phyloP scores from a whole-genome alignment of 2,329 filamentous ascomycete species.

The Trichoderma brevicompactum region DNA sequence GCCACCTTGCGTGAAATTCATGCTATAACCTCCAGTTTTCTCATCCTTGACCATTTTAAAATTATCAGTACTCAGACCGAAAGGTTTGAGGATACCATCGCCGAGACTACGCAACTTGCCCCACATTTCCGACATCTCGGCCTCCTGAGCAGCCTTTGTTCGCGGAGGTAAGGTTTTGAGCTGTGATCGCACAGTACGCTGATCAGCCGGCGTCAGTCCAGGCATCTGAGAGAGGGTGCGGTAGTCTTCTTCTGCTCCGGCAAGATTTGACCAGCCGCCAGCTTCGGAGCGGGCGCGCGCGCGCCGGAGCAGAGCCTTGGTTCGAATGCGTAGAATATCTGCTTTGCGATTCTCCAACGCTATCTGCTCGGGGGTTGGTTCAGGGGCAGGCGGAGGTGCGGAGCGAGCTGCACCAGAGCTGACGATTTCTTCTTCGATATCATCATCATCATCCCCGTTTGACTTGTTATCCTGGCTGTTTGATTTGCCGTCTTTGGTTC shows the following conservation, averaged over 20 bases:
- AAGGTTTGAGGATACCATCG: conserved; percentile 89
- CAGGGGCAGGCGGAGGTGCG: conserved; percentile 43
- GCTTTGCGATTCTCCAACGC: conserved; percentile 42
- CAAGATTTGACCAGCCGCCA: conserved; percentile 78
- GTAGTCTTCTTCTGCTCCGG: conserved; percentile 82
- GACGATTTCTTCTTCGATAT: conserved; percentile 61
- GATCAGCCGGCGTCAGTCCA: conserved; percentile 65
- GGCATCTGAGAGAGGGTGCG: conserved; percentile 63
- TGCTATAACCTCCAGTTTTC: conserved; percentile 86
- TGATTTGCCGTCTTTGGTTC: conserved; percentile 26
- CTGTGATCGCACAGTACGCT: conserved; percentile 68
- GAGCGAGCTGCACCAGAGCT: conserved; percentile 61
- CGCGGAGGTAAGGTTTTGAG: conserved; percentile 67
- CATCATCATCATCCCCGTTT: conserved; percentile 48
- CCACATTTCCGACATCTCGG: conserved; percentile 97
- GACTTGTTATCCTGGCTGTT: conserved; percentile 46
- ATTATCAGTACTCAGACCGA: conserved; percentile 91
- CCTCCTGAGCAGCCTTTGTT: conserved; percentile 78
- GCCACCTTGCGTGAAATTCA: conserved; percentile 72
- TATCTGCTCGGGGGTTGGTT: conserved; percentile 26
- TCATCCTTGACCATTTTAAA: conserved; percentile 94
- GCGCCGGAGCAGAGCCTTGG: conserved; percentile 81
- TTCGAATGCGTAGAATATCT: conserved; percentile 76
- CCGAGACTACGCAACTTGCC: conserved; percentile 91
- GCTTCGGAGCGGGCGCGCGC: conserved; percentile 73